Percentiles rank a stretch among this genome's conserved stretches.
Conservation (phyloP, 305 asterid species). For the Rubia peregrina region DNA sequence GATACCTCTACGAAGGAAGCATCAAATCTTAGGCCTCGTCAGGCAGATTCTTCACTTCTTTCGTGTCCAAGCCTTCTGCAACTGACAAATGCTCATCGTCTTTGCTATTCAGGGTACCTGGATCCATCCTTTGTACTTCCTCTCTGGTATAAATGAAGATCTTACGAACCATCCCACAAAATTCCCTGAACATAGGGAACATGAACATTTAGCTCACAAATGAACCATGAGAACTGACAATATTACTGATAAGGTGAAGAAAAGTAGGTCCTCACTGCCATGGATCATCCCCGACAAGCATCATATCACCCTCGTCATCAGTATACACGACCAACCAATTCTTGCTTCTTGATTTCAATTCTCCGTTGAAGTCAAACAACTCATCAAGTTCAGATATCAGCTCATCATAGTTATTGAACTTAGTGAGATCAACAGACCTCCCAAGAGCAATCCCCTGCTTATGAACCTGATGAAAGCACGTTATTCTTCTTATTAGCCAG, state of each 20-base stretch:
- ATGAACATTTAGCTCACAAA: conserved; percentile 2
- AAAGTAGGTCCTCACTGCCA: conserved; percentile 64
- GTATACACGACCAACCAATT: conserved; percentile 89
- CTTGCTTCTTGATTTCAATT: conserved; percentile 50
- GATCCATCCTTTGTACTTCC: conserved; percentile 74
- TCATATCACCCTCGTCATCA: conserved; percentile 96
- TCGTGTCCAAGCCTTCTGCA: conserved; percentile 50
- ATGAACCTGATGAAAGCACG: conserved; percentile 37
- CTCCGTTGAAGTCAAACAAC: conserved; percentile 82
- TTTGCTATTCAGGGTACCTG: conserved; percentile 52
- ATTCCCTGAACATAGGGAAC: conserved; percentile 47
- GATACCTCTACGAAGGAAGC: conserved; percentile 17
- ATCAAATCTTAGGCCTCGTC: conserved; percentile 21
- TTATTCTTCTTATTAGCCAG: not conserved
- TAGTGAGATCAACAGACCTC: conserved; percentile 86
- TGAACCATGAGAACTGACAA: not conserved
- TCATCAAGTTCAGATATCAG: conserved; percentile 67
- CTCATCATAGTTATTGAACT: conserved; percentile 63
- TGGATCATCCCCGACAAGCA: conserved; percentile 99
- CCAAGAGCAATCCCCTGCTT: conserved; percentile 93
- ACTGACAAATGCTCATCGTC: conserved; percentile 61
- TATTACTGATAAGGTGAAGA: not conserved
- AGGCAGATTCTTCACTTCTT: conserved; percentile 33
- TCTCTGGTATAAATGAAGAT: conserved; percentile 75
- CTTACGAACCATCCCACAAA: conserved; percentile 82